Evolutionary conservation across 2,329 filamentous ascomycete genomes (phyloP).

Genomic region (Alternaria burnsii): DNA sequence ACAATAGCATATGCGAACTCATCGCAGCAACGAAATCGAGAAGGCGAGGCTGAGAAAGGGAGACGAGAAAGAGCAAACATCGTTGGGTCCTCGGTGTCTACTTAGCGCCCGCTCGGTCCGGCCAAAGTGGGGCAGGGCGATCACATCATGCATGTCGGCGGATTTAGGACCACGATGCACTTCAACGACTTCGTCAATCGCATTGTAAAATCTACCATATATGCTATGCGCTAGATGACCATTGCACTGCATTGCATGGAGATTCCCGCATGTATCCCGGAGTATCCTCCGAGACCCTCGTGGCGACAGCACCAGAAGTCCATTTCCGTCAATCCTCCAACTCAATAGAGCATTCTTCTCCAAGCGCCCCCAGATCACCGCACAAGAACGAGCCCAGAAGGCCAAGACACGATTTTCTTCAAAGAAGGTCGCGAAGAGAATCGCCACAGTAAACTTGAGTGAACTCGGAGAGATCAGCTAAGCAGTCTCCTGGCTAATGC

Average conservation of each 20-base stretch:
- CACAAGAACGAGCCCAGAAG: not conserved
- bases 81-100: not conserved
- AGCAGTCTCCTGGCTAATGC: not conserved
- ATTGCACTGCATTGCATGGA: not conserved
- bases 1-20: not conserved
- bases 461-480: not conserved
- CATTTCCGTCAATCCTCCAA: not conserved
- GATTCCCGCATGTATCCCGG: not conserved
- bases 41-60: not conserved
- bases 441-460: too few species aligned
- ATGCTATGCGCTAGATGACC: not conserved
- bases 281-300: not conserved
- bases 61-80: constrained; percentile 4
- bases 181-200: not conserved
- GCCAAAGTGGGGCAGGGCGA: not conserved
- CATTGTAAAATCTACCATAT: not conserved
- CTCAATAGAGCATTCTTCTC: not conserved
- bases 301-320: not conserved
- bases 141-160: not conserved
- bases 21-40: not conserved
- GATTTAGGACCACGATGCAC: not conserved
- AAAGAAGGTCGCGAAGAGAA: not conserved
- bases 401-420: not conserved
- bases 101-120: not conserved
- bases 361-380: not conserved